Conservation (phyloP, 1,284 basidiomycete species). For the Boletellus sp. region DNA sequence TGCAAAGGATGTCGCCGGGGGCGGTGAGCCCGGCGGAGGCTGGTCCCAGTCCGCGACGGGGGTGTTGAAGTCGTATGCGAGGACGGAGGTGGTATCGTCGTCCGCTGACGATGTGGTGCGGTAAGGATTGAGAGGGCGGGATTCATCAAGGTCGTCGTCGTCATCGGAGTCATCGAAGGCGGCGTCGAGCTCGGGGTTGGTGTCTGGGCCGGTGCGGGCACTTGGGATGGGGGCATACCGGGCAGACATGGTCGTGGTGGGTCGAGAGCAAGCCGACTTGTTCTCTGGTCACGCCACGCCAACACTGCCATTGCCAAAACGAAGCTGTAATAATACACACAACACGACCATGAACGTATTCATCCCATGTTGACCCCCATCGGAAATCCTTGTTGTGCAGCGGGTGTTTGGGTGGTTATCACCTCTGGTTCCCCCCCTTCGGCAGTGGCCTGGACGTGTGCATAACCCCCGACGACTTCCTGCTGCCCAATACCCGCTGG, state of each 20-base stretch:
- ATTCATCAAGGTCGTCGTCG: conserved; percentile 53
- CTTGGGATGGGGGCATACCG: conserved; percentile 71
- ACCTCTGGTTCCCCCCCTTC: conserved; percentile 13
- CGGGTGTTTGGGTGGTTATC: conserved; percentile 13
- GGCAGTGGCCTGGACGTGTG: conserved; percentile 10
- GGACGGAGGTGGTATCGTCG: conserved; percentile 27
- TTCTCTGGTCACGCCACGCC: not conserved
- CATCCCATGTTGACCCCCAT: conserved; percentile 16
- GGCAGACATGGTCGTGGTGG: conserved; percentile 39
- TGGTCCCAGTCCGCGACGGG: conserved; percentile 70
- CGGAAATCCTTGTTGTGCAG: conserved; percentile 22
- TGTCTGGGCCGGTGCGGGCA: conserved; percentile 48
- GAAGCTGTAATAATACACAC: not conserved
- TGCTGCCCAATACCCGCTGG: conserved; percentile 23
- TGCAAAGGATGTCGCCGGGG: conserved; percentile 57
- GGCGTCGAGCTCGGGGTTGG: conserved; percentile 66
- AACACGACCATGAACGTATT: not conserved
- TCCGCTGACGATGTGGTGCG: conserved; percentile 27
- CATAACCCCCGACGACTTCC: conserved; percentile 16
- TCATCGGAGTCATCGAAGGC: conserved; percentile 75
- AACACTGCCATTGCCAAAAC: conserved; percentile 14
- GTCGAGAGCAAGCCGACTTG: not conserved
- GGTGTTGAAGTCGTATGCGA: conserved; percentile 81
- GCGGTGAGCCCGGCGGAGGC: conserved; percentile 85
- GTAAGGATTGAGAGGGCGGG: conserved; percentile 48